Base-by-base conservation (phyloP, 1,139 yeast species). In the Pneumocystis wakefieldiae region DNA sequence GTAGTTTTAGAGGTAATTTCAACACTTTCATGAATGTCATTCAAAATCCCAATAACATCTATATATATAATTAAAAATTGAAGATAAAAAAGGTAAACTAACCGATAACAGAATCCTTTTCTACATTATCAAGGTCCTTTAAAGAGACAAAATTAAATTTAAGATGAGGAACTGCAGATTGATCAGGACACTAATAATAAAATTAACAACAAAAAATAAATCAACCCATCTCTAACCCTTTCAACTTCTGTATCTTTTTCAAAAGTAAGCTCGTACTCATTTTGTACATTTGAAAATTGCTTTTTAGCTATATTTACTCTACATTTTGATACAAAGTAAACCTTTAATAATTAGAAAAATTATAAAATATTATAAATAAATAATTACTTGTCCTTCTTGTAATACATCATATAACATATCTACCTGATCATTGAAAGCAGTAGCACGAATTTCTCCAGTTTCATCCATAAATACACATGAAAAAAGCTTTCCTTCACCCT, bases 401-500 rank as follows among this genome's bases (percentile, higher is more conserved):
- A 94, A 77, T 60, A 83, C 71, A 69, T 85, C 86, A 75, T 82
- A 85, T 71, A 82, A 86, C 71, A 82, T 83, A 66, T 87, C 95
- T 7, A 94, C 97, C 68, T 82, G 81, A 59, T 89, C 94, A 72
- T 87, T 88, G 75, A 94, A 94, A 3, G 95, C 97, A 8, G 97
- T 90, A 17, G 96, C 97, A 71, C 95, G 82, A 70, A 94, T 94
- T 76, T 92, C 98, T 70, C 95, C 96, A 6, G 96, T 86, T 73
- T 94, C 96, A 73, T 94, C 99, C 67, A 91, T 77, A 68, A 94
- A 83, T 69, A 90, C 88, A 57, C 89, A 89, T 69, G 86, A 86
- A 77, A 94, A 89, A 66, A 94, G 80, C 73, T 88, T 87, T 63
- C 98, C 98, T 68, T 86, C 90, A 66, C 96, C 96, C 70, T 85